Evolutionary conservation across 2,329 filamentous ascomycete genomes (phyloP), one percentile per base, ranked within the genome.

Genomic region (Xylaria sp.): DNA sequence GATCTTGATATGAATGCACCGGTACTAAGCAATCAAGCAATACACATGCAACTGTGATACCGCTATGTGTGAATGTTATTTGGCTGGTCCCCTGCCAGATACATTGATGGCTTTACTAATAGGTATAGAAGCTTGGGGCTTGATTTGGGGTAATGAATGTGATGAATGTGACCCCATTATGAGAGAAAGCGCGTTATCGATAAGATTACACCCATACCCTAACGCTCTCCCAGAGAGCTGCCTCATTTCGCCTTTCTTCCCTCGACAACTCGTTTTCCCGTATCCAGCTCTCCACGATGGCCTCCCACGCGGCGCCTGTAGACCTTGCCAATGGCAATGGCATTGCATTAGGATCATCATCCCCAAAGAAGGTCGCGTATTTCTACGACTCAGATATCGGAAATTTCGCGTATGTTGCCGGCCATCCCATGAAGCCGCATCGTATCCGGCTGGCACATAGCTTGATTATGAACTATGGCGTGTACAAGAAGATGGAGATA

Each of bases 371-470:
- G 77, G 93, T 98, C 65, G 95, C 95, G 63, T 98, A 98, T 82
- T 98, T 98, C 81, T 98, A 98, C 86, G 95, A 98, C 78, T 96
- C 93, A 2, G 95, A 98, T 81, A 96, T 98, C 77, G 95, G 95
- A 71, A 98, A 98, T 81, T 98, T 97, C 84, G 94, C 95, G 78
- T 98, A 98, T 77, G 93, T 97, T 65, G 94, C 93, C 69, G 94
- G 93, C 22, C 96, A 99, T 83, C 96, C 96, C 47, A 99, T 99
- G 96, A 99, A 99, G 81, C 96, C 96, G 69, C 97, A 97, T 87
- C 91, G 96, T 25, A 90, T 99, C 75, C 93, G 94, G 22, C 83
- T 99, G 72, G 96, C 96, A 56, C 97, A 99, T 80, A 96, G 96
- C 76, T 86, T 99, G 73, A 94, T 99, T 63, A 92, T 98, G 85